phyloP scores from a whole-genome alignment of 371 early-diverging fungal species.

The Mortierella sp. region DNA sequence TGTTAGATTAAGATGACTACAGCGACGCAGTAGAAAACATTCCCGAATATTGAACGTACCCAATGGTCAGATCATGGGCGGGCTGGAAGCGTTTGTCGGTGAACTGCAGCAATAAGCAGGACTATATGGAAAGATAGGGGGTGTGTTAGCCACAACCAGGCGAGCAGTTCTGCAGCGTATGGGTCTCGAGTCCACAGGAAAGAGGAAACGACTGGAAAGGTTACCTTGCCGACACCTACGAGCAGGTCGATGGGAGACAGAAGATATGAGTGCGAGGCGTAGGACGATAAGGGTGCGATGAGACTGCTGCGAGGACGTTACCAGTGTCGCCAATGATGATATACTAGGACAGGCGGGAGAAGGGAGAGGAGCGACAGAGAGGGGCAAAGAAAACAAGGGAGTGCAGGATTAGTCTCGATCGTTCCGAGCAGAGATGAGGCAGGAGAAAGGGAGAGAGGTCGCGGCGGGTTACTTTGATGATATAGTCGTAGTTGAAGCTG shows the following conservation, averaged over 20 bases:
- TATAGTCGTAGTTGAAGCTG: constrained; percentile 65
- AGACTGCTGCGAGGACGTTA: constrained; percentile 30
- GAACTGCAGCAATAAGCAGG: constrained; percentile 83
- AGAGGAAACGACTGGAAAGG: no score
- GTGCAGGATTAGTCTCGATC: not conserved
- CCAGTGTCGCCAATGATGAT: constrained; percentile 88
- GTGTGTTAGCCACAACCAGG: no score
- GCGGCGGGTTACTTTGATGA: constrained; percentile 59
- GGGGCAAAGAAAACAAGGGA: not conserved
- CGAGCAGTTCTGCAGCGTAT: no score
- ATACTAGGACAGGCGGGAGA: constrained; percentile 57
- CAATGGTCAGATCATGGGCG: constrained; percentile 88
- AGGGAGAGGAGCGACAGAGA: constrained; percentile 11
- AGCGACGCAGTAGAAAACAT: not conserved
- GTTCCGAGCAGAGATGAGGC: not conserved
- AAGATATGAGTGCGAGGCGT: constrained; percentile 1
- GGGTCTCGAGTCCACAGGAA: no score
- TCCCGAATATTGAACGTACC: constrained; percentile 53
- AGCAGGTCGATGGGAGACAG: not conserved
- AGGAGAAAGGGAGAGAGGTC: not conserved
- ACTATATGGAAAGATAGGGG: constrained; percentile 62
- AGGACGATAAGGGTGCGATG: no score
- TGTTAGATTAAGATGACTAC: no score
- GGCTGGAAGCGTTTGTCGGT: constrained; percentile 86
- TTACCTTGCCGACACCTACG: constrained; percentile 82